Percentiles rank a stretch among this genome's conserved stretches.
These are phyloP conservation scores for Arthromyces matolae DNA, from an alignment of 768 basidiomycete genomes.

Conservation along the genomic window DNA sequence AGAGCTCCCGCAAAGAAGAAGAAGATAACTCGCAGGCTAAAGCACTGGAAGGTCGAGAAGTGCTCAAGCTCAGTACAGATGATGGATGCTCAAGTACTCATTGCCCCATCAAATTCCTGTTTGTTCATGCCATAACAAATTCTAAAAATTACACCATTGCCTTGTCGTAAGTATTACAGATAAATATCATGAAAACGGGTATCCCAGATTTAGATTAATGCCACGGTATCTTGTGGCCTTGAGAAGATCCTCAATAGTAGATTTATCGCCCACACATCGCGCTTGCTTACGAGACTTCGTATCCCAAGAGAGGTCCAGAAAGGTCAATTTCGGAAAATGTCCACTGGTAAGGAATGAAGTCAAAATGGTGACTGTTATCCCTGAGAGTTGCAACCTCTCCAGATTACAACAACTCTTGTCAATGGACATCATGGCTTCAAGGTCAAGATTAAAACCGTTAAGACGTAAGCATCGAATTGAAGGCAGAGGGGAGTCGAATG, in stretches of 20 bases:
- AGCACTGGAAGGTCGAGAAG: too few relatives aligned
- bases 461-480: slow-evolving; percentile 39
- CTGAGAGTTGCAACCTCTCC: slow-evolving; percentile 37
- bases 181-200: not conserved
- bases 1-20: slow-evolving; percentile 8
- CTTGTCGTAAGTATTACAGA: not conserved
- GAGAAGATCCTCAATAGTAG: slow-evolving; percentile 14
- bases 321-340: slow-evolving; percentile 29
- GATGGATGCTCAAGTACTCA: not conserved
- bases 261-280: slow-evolving; percentile 35
- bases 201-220: not conserved
- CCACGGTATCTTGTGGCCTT: not conserved
- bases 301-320: slow-evolving; percentile 35
- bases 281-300: slow-evolving; percentile 35
- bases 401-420: slow-evolving; percentile 32
- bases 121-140: slow-evolving; percentile 3
- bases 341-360: slow-evolving; percentile 33
- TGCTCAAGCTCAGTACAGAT: too few relatives aligned
- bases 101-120: slow-evolving; percentile 6
- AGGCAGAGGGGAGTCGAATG: slow-evolving; percentile 30
- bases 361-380: slow-evolving; percentile 44
- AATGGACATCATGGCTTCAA: slow-evolving; percentile 31
- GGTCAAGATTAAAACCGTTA: slow-evolving; percentile 37
- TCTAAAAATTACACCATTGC: not conserved
- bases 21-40: too few relatives aligned